phyloP scores from a whole-genome alignment of 495 filamentous ascomycete genomes.

The Xylaria longipes region DNA sequence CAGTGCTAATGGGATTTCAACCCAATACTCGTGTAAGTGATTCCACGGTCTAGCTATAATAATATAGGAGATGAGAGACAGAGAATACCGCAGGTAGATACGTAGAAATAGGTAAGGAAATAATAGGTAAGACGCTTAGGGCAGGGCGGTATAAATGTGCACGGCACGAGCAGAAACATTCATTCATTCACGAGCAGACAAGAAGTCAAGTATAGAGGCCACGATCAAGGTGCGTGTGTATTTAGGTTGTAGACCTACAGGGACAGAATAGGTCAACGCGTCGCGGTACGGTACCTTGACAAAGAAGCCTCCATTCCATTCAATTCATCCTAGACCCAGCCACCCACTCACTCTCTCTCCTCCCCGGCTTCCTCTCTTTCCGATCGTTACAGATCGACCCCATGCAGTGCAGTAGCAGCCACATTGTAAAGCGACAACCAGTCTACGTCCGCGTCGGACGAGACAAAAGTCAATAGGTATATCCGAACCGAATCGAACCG shows the following conservation, averaged over 20 bases:
- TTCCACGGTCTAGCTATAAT: too few relatives aligned
- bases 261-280: not conserved
- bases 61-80: too few relatives aligned
- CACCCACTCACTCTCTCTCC: not conserved
- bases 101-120: not conserved
- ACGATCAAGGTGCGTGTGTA: conserved; percentile 15
- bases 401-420: not conserved
- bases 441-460: conserved; percentile 10
- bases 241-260: conserved; percentile 17
- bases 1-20: too few relatives aligned
- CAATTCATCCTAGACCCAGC: not conserved
- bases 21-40: too few relatives aligned
- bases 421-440: not conserved
- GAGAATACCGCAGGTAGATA: not conserved
- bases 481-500: conserved; percentile 2
- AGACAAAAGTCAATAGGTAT: not conserved
- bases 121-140: not conserved
- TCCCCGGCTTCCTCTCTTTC: not conserved
- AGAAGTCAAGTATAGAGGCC: not conserved
- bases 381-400: not conserved
- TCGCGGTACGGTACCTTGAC: not conserved
- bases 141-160: not conserved
- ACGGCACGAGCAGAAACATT: not conserved
- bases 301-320: conserved; percentile 3
- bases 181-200: not conserved